phyloP scores from a whole-genome alignment of 2,329 filamentous ascomycete species.

The Beauveria asiatica region DNA sequence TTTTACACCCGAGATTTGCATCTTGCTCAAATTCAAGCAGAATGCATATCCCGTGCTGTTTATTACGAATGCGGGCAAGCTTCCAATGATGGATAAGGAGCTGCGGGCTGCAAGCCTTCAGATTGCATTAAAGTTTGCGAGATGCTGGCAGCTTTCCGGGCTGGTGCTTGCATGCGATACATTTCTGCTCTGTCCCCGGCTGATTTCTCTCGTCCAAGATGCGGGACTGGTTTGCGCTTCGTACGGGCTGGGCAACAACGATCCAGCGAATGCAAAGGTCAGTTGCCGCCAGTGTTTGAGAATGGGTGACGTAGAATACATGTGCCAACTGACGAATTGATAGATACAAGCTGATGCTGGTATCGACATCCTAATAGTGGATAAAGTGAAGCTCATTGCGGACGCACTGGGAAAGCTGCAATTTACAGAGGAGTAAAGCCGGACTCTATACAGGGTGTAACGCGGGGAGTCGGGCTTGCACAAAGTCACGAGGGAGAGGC shows the following conservation, averaged over 20 bases:
- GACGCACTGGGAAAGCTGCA: background rate
- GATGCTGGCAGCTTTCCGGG: slow-evolving; percentile 27
- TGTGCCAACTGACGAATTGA: background rate
- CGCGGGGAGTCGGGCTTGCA: too few species aligned
- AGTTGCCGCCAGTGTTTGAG: background rate
- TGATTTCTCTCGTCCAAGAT: slow-evolving; percentile 26
- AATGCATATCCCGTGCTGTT: slow-evolving; percentile 24
- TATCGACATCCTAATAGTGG: slow-evolving; percentile 12
- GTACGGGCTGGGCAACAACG: slow-evolving; percentile 26
- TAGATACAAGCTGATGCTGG: slow-evolving; percentile 14
- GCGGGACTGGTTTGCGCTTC: slow-evolving; percentile 25
- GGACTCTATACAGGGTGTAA: too few species aligned
- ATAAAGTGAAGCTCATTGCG: slow-evolving; percentile 14
- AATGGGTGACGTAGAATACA: background rate
- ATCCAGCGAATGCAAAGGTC: slow-evolving; percentile 12
- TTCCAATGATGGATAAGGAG: slow-evolving; percentile 23
- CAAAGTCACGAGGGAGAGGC: too few species aligned
- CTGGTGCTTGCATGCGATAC: slow-evolving; percentile 28
- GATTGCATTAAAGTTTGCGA: slow-evolving; percentile 29
- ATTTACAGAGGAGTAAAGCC: background rate
- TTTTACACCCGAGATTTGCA: slow-evolving; percentile 28
- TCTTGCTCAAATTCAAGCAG: slow-evolving; percentile 25
- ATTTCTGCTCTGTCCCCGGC: slow-evolving; percentile 26
- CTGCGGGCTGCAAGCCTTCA: slow-evolving; percentile 28
- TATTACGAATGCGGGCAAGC: slow-evolving; percentile 24